These are phyloP conservation scores for Lyophyllum decastes DNA, from an alignment of 768 basidiomycete genomes.

Conservation along the genomic window DNA sequence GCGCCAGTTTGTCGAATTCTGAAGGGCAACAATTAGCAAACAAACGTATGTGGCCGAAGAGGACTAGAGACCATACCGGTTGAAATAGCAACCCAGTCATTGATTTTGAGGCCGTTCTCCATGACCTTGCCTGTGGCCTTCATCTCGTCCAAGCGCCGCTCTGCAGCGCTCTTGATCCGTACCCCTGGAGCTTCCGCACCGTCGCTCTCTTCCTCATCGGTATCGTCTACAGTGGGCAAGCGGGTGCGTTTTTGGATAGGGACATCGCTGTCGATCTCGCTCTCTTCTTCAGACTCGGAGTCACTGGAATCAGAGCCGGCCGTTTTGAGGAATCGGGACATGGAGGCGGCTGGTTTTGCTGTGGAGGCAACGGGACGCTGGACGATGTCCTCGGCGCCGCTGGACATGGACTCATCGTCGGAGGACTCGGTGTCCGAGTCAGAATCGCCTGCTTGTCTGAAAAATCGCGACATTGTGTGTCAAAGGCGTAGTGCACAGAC, in stretches of 20 bases:
- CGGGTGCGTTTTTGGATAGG: conserved; percentile 29
- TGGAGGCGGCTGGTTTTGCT: conserved; percentile 50
- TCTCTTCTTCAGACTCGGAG: conserved; percentile 56
- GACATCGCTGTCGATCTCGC: conserved; percentile 54
- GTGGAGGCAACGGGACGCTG: conserved; percentile 43
- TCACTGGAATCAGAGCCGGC: conserved; percentile 64
- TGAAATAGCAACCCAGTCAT: conserved; percentile 93
- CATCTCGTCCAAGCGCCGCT: conserved; percentile 93
- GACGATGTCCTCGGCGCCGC: conserved; percentile 66
- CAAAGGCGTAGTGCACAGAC: not conserved
- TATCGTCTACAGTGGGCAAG: conserved; percentile 36
- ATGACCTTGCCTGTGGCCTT: conserved; percentile 88
- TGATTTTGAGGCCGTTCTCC: conserved; percentile 94
- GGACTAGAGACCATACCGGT: conserved; percentile 53
- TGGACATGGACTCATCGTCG: conserved; percentile 79
- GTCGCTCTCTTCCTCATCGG: conserved; percentile 39
- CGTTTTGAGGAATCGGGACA: conserved; percentile 78
- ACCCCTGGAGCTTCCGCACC: conserved; percentile 75
- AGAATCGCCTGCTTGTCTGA: conserved; percentile 82
- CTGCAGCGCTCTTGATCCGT: conserved; percentile 84
- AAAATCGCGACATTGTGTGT: conserved; percentile 79
- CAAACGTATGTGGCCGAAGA: conserved; percentile 22
- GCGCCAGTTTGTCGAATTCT: conserved; percentile 96
- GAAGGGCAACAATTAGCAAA: not conserved
- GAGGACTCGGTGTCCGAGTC: conserved; percentile 74